phyloP scores from a whole-genome alignment of 2,329 filamentous ascomycete genomes.

The Ceratocystis albifundus region DNA sequence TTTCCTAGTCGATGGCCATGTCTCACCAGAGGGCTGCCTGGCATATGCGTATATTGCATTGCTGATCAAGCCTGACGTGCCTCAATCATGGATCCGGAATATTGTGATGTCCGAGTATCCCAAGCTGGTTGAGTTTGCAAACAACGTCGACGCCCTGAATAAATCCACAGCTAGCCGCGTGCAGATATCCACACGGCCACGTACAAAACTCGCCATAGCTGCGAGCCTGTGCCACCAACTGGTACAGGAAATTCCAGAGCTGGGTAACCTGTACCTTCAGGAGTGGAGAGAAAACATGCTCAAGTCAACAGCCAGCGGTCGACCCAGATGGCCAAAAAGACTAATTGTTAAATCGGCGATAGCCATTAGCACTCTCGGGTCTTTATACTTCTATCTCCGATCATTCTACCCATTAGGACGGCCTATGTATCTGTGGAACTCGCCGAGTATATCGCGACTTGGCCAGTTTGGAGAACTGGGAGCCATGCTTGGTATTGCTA shows the following conservation, averaged over 20 bases:
- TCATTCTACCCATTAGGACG: slow-evolving; percentile 37
- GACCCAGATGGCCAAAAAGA: slow-evolving; percentile 21
- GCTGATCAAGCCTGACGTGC: slow-evolving; percentile 46
- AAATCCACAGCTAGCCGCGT: slow-evolving; percentile 25
- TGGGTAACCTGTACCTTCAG: slow-evolving; percentile 28
- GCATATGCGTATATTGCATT: slow-evolving; percentile 68
- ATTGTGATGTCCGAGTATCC: slow-evolving; percentile 27
- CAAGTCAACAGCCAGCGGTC: neutral
- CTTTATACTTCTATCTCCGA: slow-evolving; percentile 32
- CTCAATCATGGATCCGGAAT: slow-evolving; percentile 35
- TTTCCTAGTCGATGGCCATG: slow-evolving; percentile 23
- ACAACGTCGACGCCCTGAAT: slow-evolving; percentile 15
- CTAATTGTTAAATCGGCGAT: slow-evolving; percentile 28
- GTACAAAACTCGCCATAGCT: slow-evolving; percentile 27
- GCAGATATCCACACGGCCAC: slow-evolving; percentile 28
- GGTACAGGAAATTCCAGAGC: slow-evolving; percentile 29
- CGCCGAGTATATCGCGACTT: slow-evolving; percentile 29
- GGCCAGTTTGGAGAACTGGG: slow-evolving; percentile 39
- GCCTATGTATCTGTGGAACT: slow-evolving; percentile 35
- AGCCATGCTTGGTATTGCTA: slow-evolving; percentile 32
- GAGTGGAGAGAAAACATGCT: slow-evolving; percentile 29
- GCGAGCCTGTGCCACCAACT: slow-evolving; percentile 29
- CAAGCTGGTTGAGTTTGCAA: slow-evolving; percentile 24
- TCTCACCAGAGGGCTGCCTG: slow-evolving; percentile 56
- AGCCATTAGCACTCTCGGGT: slow-evolving; percentile 32